These are phyloP conservation scores for Cercospora sp. DNA, from an alignment of 2,329 filamentous ascomycete genomes.

Conservation along the genomic window DNA sequence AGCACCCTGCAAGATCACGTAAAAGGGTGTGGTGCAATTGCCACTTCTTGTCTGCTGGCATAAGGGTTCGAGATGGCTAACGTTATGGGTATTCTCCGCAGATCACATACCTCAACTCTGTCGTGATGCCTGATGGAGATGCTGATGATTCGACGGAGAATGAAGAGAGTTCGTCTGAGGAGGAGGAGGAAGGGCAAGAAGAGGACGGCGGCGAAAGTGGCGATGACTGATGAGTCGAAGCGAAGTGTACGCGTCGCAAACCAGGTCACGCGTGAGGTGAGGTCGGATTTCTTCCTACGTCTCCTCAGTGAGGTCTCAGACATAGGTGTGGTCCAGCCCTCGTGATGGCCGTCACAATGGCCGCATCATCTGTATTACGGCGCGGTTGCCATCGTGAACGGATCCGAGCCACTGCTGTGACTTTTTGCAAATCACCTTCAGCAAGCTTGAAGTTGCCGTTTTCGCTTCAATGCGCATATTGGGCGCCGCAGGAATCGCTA, in stretches of 20 bases:
- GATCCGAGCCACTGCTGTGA: background rate
- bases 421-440: background rate
- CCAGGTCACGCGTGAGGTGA: background rate
- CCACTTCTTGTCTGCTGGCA: background rate
- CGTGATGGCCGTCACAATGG: background rate
- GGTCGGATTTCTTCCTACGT: background rate
- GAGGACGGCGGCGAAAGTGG: constrained; percentile 4
- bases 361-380: background rate
- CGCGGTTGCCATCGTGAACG: background rate
- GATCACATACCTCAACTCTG: constrained; percentile 54
- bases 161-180: constrained; percentile 27
- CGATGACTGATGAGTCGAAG: background rate
- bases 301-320: background rate
- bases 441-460: background rate
- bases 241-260: background rate
- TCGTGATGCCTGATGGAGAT: constrained; percentile 52
- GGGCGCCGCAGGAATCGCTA: background rate
- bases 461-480: background rate
- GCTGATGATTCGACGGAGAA: constrained; percentile 35
- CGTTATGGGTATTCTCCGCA: constrained; percentile 29
- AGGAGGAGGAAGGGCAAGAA: constrained; percentile 20
- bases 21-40: background rate
- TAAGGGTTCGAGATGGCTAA: background rate
- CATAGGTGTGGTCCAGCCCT: background rate
- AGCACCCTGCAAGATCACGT: background rate